These are phyloP conservation scores for Dictyostelium discoideum DNA, from an alignment of 78 protist genomes.

Conservation along the genomic window dicty_2.7 NC_007090.3:3329501-3330000, in stretches of 20 bases:
- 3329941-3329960: conserved; percentile 53
- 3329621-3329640: not conserved
- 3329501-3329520: not conserved
- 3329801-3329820: no score
- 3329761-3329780: not conserved
- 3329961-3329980: conserved; percentile 79
- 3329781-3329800: not conserved
- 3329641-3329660: not conserved
- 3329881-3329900: no score
- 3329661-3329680: not conserved
- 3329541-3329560: not conserved
- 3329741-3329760: conserved; percentile 17
- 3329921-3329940: conserved; percentile 80
- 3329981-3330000: conserved; percentile 94
- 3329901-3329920: conserved; percentile 1
- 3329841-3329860: not conserved
- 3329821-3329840: not conserved
- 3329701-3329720: not conserved
- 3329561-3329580: no score
- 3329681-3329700: not conserved
- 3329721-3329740: not conserved
- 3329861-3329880: not conserved
- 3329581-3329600: not conserved
- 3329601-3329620: not conserved
- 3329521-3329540: not conserved